Base-by-base conservation (phyloP, 176 grass and related monocot genomes). In the Hordeum vulgare region DNA sequence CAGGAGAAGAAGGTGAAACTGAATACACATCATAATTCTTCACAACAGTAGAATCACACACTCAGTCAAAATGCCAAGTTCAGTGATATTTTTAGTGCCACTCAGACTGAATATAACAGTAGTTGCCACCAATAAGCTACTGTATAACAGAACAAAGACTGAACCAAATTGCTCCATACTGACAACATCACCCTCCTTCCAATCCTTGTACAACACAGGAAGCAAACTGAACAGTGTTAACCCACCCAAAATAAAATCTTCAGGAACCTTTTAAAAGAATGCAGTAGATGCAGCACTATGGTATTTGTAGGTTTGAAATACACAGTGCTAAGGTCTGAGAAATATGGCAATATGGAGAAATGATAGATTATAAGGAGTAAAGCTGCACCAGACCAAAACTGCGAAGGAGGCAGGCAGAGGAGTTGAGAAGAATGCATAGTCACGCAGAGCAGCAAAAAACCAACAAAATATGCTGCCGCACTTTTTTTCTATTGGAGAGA, bases 331-430 rank as follows among this genome's bases (percentile, higher is more conserved):
- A 76, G 53, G 27, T 6, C 3, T 77, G 25, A 31, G 25, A 78
- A 42, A 63, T 66, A 64, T 63, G 14, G 0, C 0, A 21, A 35
- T 44, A 45, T n/a, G 6, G 33, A 65, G n/a, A 73, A 78, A 66
- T 8, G 18, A 31, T 66, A 58, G 69, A 13, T 21, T 61, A 35
- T 0, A 66, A 70, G 21, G 9, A n/a, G 11, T 31, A 56, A 64
- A 85, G 51, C 20, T 71, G 65, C 65, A 78, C 11, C 36, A 35
- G 5, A 63, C 27, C 74, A 83, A 86, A 83, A 37, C 74, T 90
- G 65, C 35, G 64, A 88, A 27, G 29, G 20, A 28, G 44, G 41
- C 37, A 28, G 56, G n/a, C 42, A 82, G 73, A 73, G 11, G 42
- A 81, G 35, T 7, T 44, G 34, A 35, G 66, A 77, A 66, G 45